phyloP scores from a whole-genome alignment of 352 stramenopile genomes.

The Phytophthora foliorum region DNA sequence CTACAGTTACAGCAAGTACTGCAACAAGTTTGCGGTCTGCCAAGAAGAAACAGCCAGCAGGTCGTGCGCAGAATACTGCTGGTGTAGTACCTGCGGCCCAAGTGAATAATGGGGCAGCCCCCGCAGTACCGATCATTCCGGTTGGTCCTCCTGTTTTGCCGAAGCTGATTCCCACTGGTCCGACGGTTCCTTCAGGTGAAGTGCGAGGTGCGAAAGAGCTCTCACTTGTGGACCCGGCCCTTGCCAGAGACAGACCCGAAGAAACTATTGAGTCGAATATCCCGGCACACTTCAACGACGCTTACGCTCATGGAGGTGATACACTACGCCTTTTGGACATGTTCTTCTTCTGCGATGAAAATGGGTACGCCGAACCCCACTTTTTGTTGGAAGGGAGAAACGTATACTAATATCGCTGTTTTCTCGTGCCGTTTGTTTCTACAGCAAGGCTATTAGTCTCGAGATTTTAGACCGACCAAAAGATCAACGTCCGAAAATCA shows the following conservation, averaged over 20 bases:
- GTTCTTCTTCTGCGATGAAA: constrained; percentile 90
- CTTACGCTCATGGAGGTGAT: constrained; percentile 69
- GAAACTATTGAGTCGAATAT: constrained; percentile 77
- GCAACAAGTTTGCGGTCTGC: constrained; percentile 22
- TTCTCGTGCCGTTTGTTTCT: constrained; percentile 8
- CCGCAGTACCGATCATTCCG: background rate
- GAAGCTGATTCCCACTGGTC: constrained; percentile 70
- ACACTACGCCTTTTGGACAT: constrained; percentile 81
- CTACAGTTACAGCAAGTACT: constrained; percentile 18
- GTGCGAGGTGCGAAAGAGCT: constrained; percentile 71
- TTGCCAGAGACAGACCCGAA: constrained; percentile 39
- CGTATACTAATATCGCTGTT: background rate
- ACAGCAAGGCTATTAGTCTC: constrained; percentile 77
- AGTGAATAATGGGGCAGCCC: constrained; percentile 22
- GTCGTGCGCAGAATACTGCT: constrained; percentile 12
- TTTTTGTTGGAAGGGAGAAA: constrained; percentile 1
- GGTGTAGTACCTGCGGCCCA: constrained; percentile 6
- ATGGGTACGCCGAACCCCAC: constrained; percentile 59
- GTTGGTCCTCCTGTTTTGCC: constrained; percentile 46
- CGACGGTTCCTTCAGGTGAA: constrained; percentile 66
- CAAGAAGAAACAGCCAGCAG: constrained; percentile 32
- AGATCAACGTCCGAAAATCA: constrained; percentile 81
- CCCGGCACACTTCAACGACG: constrained; percentile 72
- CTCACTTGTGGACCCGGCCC: constrained; percentile 46
- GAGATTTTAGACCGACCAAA: constrained; percentile 84